Percentiles rank a stretch among this genome's conserved stretches.
phyloP scores from a whole-genome alignment of 2,329 filamentous ascomycete species.

The Aaosphaeria pasadenensis region DNA sequence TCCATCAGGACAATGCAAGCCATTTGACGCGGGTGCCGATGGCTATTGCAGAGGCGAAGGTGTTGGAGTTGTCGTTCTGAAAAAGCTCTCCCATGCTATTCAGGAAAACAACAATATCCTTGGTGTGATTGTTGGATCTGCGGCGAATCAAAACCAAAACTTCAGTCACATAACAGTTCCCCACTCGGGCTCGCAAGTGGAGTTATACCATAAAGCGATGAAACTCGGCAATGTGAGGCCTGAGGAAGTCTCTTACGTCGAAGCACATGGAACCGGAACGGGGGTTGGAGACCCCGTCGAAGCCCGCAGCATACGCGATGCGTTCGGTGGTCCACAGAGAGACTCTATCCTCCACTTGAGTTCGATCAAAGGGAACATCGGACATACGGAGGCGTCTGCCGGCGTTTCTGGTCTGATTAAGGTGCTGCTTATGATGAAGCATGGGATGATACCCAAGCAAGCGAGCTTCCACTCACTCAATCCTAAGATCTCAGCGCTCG shows the following conservation, averaged over 20 bases:
- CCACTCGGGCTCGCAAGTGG: conserved; percentile 6
- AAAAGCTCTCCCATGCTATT: conserved; percentile 49
- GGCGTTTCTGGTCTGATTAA: conserved; percentile 23
- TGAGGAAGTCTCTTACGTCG: conserved; percentile 7
- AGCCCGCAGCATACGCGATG: conserved; percentile 11
- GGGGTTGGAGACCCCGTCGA: conserved; percentile 18
- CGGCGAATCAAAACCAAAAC: conserved; percentile 11
- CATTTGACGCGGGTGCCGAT: conserved; percentile 40
- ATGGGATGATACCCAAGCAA: conserved; percentile 16
- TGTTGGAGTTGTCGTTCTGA: conserved; percentile 49
- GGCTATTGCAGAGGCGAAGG: conserved; percentile 55
- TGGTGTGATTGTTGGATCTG: conserved; percentile 38
- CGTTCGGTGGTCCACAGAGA: conserved; percentile 8
- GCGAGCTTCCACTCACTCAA: conserved; percentile 13
- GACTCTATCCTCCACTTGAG: conserved; percentile 13
- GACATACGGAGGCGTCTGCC: conserved; percentile 21
- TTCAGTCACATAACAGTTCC: conserved; percentile 9
- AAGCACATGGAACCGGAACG: conserved; percentile 20
- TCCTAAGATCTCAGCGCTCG: conserved; percentile 7
- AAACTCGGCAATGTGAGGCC: conserved; percentile 3
- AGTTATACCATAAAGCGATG: conserved; percentile 9
- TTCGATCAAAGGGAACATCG: conserved; percentile 30
- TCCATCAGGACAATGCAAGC: conserved; percentile 46
- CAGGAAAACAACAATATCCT: conserved; percentile 49
- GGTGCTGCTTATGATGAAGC: conserved; percentile 22